Base-by-base conservation (phyloP, 1,284 basidiomycete species). In the Apiotrichum domesticum region DNA sequence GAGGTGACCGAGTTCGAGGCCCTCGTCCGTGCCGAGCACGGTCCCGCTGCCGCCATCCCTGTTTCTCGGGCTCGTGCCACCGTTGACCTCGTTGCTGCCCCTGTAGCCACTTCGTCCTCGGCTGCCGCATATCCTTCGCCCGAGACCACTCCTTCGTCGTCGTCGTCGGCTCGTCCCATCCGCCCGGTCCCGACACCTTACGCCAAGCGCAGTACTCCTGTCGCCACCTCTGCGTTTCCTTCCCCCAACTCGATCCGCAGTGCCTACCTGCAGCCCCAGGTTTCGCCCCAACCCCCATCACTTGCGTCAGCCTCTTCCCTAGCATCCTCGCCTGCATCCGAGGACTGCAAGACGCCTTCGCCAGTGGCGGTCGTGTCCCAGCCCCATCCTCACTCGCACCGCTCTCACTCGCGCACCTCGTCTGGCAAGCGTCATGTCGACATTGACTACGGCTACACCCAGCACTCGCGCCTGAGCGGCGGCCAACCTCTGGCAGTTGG, bases 321-420 rank as follows among this genome's bases (percentile, higher is more conserved):
- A 11, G 64, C 62, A 32, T 74, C 72, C 6, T 73, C 71, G 51
- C 73, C 73, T 0, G 73, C 72, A 3, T 68, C 66, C 1, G 73
- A 75, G 52, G 72, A 75, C 60, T 75, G 73, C 65, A 73, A 73
- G 61, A 75, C 73, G 6, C 73, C 73, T 7, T 72, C 70, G 10
- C 73, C 73, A 5, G 65, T 75, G 34, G 66, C 71, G 8, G 54
- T 72, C 15, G 65, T 48, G 14, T 32, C 44, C 35, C 55, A 58
- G 52, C 51, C 49, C 51, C 34, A 58, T 8, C 46, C 46, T 10
- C 46, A 48, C 35, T 57, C 55, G 21, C 50, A 15, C 11, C n/a
- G 13, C n/a, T 9, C 41, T 15, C n/a, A 11, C 37, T 39, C 37
- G 2, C 37, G 41, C 47, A 46, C 55, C 32, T 46, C 47, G 34